phyloP scores from a whole-genome alignment of 2,329 filamentous ascomycete species.

The Cytospora leucostoma region DNA sequence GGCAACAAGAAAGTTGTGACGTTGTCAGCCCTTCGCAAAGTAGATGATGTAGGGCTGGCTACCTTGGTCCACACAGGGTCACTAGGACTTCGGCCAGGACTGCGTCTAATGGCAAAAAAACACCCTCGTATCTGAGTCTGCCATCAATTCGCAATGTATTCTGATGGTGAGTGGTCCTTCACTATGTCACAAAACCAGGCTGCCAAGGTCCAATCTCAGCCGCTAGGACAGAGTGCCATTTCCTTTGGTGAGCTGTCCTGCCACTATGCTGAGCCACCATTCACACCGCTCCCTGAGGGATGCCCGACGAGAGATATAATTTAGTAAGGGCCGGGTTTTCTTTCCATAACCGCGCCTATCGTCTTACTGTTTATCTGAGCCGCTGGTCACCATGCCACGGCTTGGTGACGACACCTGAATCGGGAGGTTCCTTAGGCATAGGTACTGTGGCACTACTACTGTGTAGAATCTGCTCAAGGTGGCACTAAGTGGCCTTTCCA shows the following conservation, averaged over 20 bases:
- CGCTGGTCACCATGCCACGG: background rate
- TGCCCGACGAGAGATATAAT: background rate
- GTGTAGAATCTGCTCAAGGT: background rate
- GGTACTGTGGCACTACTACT: background rate
- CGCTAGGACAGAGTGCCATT: slow-evolving; percentile 8
- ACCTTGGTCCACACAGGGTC: too few species aligned
- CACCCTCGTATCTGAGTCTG: too few species aligned
- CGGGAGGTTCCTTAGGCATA: background rate
- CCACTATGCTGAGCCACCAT: background rate
- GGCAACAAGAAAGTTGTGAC: background rate
- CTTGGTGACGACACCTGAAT: background rate
- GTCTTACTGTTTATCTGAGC: slow-evolving; percentile 5
- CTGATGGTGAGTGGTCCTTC: too few species aligned
- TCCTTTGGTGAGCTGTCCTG: too few species aligned
- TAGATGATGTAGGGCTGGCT: background rate
- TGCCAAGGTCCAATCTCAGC: slow-evolving; percentile 15
- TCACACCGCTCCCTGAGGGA: slow-evolving; percentile 11
- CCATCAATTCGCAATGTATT: too few species aligned
- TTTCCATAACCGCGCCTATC: slow-evolving; percentile 12
- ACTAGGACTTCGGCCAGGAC: too few species aligned
- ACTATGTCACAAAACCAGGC: background rate
- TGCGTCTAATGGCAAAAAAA: too few species aligned
- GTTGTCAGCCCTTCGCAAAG: background rate
- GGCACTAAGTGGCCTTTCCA: background rate
- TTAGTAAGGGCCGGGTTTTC: background rate